Conservation (phyloP, 2,329 filamentous ascomycete species). For the Hypoxylon sp. region DNA sequence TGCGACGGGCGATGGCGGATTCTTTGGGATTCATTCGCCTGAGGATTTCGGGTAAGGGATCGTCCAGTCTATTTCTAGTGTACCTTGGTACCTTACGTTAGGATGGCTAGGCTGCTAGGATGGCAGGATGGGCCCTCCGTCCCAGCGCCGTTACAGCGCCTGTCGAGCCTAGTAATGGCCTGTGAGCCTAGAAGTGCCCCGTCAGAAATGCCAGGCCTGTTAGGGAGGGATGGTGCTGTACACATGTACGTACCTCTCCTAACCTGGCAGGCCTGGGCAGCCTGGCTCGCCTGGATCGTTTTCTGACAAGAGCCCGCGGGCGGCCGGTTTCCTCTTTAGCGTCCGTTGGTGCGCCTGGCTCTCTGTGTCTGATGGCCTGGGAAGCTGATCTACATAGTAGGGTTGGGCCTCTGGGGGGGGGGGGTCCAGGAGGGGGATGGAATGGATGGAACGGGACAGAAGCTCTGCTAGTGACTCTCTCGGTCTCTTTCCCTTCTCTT, state of each 20-base stretch:
- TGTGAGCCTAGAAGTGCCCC: too few relatives aligned
- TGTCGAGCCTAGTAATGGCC: too few relatives aligned
- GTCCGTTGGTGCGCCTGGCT: conserved; percentile 20
- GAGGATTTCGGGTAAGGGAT: conserved; percentile 35
- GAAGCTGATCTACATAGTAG: neutral
- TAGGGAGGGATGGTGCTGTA: too few relatives aligned
- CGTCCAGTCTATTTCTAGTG: conserved; percentile 5
- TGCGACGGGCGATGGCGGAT: conserved; percentile 30
- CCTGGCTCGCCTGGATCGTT: too few relatives aligned
- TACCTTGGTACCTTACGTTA: neutral
- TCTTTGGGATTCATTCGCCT: conserved; percentile 28
- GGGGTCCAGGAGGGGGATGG: too few relatives aligned
- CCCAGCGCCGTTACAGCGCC: too few relatives aligned
- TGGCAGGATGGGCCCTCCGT: too few relatives aligned
- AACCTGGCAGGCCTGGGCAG: too few relatives aligned
- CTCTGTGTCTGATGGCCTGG: too few relatives aligned
- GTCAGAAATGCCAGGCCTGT: too few relatives aligned
- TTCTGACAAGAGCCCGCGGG: conserved; percentile 34
- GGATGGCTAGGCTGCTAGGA: neutral
- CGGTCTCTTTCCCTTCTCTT: neutral
- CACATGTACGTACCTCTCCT: neutral
- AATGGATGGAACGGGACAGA: too few relatives aligned
- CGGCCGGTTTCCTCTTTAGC: conserved; percentile 34
- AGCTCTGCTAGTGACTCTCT: neutral
- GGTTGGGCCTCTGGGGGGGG: neutral